Evolutionary conservation across 1,284 basidiomycete species (phyloP).

Genomic region (Moesziomyces parantarcticus): DNA sequence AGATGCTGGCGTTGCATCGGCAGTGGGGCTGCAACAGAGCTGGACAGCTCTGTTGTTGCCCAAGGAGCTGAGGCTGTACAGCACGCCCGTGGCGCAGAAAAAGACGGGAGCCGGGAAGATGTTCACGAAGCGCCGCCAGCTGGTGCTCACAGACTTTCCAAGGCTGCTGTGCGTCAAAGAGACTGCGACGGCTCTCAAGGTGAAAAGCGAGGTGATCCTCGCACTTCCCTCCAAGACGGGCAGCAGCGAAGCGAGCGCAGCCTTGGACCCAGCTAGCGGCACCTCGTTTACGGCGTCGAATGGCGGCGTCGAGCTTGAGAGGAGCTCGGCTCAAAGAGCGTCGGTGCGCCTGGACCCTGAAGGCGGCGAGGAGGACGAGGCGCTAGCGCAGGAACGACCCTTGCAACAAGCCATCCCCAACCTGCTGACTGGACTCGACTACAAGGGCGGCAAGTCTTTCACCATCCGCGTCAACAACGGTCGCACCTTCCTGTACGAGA

Average conservation of each 20-base stretch:
- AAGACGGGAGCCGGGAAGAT: conserved; percentile 58
- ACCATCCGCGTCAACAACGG: conserved; percentile 44
- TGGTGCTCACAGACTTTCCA: conserved; percentile 72
- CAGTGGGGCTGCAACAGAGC: conserved; percentile 28
- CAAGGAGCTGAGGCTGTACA: conserved; percentile 58
- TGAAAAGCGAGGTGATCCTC: conserved; percentile 71
- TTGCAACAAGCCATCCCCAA: conserved; percentile 40
- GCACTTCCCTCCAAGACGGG: conserved; percentile 55
- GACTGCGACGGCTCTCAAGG: conserved; percentile 63
- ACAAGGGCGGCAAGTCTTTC: conserved; percentile 37
- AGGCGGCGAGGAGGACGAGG: background rate
- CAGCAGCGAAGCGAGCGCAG: conserved; percentile 54
- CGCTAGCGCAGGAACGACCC: background rate
- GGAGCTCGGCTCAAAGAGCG: conserved; percentile 8
- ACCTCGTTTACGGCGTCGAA: background rate
- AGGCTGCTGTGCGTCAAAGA: conserved; percentile 72
- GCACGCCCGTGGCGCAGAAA: conserved; percentile 56
- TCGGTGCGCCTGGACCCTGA: conserved; percentile 3
- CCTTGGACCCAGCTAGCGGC: conserved; percentile 29
- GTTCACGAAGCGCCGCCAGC: conserved; percentile 70
- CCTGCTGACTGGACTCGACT: conserved; percentile 47
- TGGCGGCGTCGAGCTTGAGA: conserved; percentile 13
- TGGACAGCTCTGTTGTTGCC: conserved; percentile 60
- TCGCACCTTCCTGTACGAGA: conserved; percentile 53
- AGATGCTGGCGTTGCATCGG: background rate